Conservation (phyloP, 176 grass and related monocot species). For the Triticum turgidum region DNA sequence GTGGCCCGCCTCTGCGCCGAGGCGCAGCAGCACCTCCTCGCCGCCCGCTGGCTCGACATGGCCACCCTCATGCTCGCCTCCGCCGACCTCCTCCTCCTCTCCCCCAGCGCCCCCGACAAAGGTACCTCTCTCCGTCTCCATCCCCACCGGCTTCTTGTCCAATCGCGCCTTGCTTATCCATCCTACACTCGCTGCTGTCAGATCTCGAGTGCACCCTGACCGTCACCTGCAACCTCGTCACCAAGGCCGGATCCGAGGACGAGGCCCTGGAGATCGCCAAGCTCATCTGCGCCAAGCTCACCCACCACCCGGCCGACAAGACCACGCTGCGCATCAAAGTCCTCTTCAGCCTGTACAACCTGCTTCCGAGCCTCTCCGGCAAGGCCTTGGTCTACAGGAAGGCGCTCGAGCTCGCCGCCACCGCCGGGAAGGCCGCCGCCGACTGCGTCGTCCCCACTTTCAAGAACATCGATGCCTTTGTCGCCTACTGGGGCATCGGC, state of each 20-base stretch:
- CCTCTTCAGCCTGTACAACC: slow-evolving; percentile 80
- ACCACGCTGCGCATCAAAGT: slow-evolving; percentile 72
- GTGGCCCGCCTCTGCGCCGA: slow-evolving; percentile 65
- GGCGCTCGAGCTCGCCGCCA: slow-evolving; percentile 60
- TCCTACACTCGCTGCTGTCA: neutral
- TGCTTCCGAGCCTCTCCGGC: slow-evolving; percentile 60
- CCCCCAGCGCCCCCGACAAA: slow-evolving; percentile 61
- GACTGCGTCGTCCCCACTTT: slow-evolving; percentile 71
- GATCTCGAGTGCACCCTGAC: slow-evolving; percentile 90
- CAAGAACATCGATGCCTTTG: slow-evolving; percentile 73
- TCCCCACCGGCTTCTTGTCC: neutral
- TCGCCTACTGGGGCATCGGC: slow-evolving; percentile 75
- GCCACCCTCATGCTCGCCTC: slow-evolving; percentile 85
- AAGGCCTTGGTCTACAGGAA: slow-evolving; percentile 76
- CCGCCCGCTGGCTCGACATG: slow-evolving; percentile 67
- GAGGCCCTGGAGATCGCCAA: slow-evolving; percentile 80
- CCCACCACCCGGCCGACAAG: slow-evolving; percentile 61
- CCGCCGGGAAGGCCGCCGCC: slow-evolving; percentile 47
- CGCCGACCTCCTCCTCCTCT: slow-evolving; percentile 65
- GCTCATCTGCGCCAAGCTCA: slow-evolving; percentile 74
- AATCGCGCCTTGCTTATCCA: neutral
- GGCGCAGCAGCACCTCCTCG: slow-evolving; percentile 73
- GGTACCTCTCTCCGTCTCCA: neutral
- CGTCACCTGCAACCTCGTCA: slow-evolving; percentile 82
- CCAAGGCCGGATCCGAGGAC: slow-evolving; percentile 63